Conservation (phyloP, 306 rosid genomes). For the Cyamopsis tetragonoloba region DNA sequence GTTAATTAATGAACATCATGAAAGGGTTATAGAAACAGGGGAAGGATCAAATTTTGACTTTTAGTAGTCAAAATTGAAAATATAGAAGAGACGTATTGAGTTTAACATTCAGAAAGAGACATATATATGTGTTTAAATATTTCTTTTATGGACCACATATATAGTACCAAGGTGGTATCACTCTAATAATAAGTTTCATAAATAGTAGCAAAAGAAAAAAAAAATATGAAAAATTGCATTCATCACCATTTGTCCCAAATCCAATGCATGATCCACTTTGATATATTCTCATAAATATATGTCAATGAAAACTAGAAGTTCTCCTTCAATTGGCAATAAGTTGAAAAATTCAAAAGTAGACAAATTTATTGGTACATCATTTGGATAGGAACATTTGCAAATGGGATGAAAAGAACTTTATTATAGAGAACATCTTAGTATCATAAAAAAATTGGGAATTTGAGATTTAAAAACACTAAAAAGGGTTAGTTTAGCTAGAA, state of each 20-base stretch:
- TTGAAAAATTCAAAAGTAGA: constrained; percentile 5
- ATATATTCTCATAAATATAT: not conserved
- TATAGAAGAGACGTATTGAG: not conserved
- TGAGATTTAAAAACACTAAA: too few relatives aligned
- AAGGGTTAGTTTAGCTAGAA: too few relatives aligned
- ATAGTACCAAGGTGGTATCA: not conserved
- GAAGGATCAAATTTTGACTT: not conserved
- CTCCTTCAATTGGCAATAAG: not conserved
- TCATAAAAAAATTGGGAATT: not conserved
- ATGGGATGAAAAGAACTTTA: not conserved
- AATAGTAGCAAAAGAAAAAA: not conserved
- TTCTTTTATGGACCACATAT: not conserved
- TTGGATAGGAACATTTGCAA: not conserved
- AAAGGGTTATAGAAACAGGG: not conserved
- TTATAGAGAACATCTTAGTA: not conserved
- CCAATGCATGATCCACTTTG: constrained; percentile 7
- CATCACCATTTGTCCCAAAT: not conserved
- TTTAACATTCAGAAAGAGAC: constrained; percentile 5
- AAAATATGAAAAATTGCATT: not conserved
- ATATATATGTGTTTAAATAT: not conserved
- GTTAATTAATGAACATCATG: not conserved
- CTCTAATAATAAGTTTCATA: not conserved
- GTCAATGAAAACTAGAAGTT: not conserved
- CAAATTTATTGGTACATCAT: not conserved
- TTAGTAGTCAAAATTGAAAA: constrained; percentile 22